These are phyloP conservation scores for Psilocybe azurescens DNA, from an alignment of 768 basidiomycete genomes.

Conservation along the genomic window DNA sequence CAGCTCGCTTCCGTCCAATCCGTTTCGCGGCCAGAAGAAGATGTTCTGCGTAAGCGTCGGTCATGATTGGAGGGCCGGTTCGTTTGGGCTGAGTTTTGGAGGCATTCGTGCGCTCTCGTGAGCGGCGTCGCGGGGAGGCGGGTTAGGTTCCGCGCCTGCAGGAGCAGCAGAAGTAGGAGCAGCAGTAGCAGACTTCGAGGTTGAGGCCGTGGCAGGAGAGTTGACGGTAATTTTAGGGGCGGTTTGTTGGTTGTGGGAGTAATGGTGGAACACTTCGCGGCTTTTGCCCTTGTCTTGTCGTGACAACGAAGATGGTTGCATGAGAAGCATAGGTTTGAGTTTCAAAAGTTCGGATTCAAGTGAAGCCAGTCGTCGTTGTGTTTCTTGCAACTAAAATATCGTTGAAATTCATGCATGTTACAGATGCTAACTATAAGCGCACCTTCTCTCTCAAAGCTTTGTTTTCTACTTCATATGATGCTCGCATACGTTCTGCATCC, in stretches of 20 bases:
- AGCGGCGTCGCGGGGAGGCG: constrained; percentile 15
- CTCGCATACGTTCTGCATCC: constrained; percentile 61
- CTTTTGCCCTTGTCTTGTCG: constrained; percentile 28
- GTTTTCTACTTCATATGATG: constrained; percentile 64
- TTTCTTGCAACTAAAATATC: constrained; percentile 57
- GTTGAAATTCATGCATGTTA: background rate
- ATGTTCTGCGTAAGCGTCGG: constrained; percentile 77
- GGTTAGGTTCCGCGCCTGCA: background rate
- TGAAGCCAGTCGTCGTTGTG: constrained; percentile 53
- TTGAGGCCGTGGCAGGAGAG: constrained; percentile 1
- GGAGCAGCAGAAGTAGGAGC: background rate
- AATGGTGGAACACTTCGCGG: constrained; percentile 17
- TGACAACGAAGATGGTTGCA: constrained; percentile 53
- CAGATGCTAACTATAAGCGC: constrained; percentile 17
- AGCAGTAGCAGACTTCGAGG: background rate
- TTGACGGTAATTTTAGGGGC: background rate
- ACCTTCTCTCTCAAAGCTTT: constrained; percentile 66
- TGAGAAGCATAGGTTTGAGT: constrained; percentile 70
- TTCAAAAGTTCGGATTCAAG: constrained; percentile 70
- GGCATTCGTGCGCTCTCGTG: constrained; percentile 13
- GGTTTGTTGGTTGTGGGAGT: constrained; percentile 7
- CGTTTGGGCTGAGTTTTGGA: constrained; percentile 19
- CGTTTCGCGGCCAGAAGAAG: constrained; percentile 74
- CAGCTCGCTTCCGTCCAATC: constrained; percentile 66
- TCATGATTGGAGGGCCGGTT: constrained; percentile 36